Evolutionary conservation across 371 early-diverging fungal genomes (phyloP), one percentile per base, ranked within the genome.

Genomic region (Zancudomyces culisetae): DNA sequence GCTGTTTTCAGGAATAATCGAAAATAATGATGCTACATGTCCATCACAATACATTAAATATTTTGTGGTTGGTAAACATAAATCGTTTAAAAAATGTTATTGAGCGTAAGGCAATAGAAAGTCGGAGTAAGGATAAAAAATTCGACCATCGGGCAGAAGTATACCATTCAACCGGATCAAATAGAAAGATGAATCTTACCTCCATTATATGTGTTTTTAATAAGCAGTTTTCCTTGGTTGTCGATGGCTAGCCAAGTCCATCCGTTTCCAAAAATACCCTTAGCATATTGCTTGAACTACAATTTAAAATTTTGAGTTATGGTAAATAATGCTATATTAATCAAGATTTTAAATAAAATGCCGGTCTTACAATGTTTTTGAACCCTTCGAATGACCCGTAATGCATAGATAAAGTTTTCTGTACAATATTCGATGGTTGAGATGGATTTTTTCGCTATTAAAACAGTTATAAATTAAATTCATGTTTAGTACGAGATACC

Each of bases 191-290:
- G 53, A 45, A 13, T 51, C 57, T 59, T 62, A 51, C 70, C 70
- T 13, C 71, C 71, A 40, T 72, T 76, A 59, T 60, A 76, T 8
- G 76, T 76, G 57, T 74, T 76, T 57, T 74, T 57, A 41, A 76
- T 60, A 19, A 64, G 61, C 43, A 72, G 54, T 27, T 63, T 61
- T n/a, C 73, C 72, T n/a, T 60, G 61, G 45, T 66, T 59, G 53
- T 68, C 69, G 55, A 64, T 56, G 20, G 75, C 76, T 50, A 76
- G 57, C 76, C 76, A 78, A 26, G 77, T 75, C 76, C 78, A 78
- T 49, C 78, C 78, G 15, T 67, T 72, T 26, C 78, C 78, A 56
- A 77, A 77, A 51, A 78, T 53, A 30, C 66, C 70, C 43, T 70
- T 56, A 3, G 78, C 78, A 39, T 60, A 60, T 42, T 60, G 53